Evolutionary conservation across 2,329 filamentous ascomycete species (phyloP), one percentile per base, ranked within the genome.

Genomic region (Blastomyces emzantsi): DNA sequence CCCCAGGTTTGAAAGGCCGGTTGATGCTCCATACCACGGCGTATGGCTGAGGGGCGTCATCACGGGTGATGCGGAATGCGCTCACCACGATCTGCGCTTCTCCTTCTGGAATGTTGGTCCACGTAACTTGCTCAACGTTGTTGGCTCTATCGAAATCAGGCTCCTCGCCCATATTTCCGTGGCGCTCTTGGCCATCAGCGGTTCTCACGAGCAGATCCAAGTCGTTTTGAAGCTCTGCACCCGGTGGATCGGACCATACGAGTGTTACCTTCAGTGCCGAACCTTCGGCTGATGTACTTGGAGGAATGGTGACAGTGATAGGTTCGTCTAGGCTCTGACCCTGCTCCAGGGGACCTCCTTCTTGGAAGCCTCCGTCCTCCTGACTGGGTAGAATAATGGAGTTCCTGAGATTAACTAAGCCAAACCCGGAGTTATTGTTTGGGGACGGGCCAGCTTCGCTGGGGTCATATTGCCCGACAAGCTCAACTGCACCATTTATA

Each of bases 91-190:
- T 63, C 36, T 58, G 59, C 2, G 47, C 59, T 0, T 63, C 52
- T 19, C 65, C 65, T 5, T 52, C 60, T 1, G 64, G 67, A 30
- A 64, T 61, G 22, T 65, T 62, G 13, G 47, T 36, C 69, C 68
- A 69, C 7, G 65, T 52, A 36, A 70, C 62, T 63, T 69, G 68
- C 62, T 70, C 67, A 49, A 70, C 67, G 33, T 70, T 70, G 63
- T 70, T 70, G 4, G 33, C 39, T 30, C 66, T 61, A 45, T 68
- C 67, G 45, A 65, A 68, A n/a, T 49, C 65, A 19, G 47, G 30
- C 13, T 58, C 52, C 25, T 64, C 62, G 15, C 62, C 62, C 64
- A 66, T 64, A 43, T 69, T 70, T 28, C 68, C 67, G 51, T 69
- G 67, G 2, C 64, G 61, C 58, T 69, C 65, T 17, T 52, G 62